These are phyloP conservation scores for Pulveroboletus sp. DNA, from an alignment of 1,284 basidiomycete genomes.

Conservation along the genomic window DNA sequence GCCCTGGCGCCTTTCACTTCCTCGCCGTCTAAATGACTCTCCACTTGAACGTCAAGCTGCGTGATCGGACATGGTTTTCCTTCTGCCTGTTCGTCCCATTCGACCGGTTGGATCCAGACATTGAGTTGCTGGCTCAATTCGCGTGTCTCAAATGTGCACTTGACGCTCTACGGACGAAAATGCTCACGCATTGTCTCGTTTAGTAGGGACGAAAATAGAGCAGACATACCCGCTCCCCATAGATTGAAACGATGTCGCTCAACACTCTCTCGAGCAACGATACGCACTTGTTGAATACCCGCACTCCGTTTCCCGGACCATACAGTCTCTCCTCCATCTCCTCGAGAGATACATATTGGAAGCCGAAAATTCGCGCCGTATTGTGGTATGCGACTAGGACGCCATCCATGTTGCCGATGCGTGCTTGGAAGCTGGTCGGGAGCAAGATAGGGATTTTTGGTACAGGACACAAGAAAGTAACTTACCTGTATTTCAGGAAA, in stretches of 20 bases:
- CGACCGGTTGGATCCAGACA: constrained; percentile 66
- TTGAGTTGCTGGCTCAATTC: constrained; percentile 48
- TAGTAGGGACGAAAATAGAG: background rate
- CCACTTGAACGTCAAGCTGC: constrained; percentile 43
- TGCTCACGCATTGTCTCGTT: constrained; percentile 1
- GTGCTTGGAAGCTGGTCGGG: constrained; percentile 80
- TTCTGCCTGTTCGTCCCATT: constrained; percentile 43
- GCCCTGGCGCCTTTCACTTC: constrained; percentile 40
- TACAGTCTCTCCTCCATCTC: constrained; percentile 89
- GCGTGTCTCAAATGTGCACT: constrained; percentile 59
- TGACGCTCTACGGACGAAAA: constrained; percentile 48
- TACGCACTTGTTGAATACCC: constrained; percentile 80
- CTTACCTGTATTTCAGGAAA: constrained; percentile 90
- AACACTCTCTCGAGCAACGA: constrained; percentile 72
- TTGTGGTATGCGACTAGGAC: constrained; percentile 96
- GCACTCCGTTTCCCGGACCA: constrained; percentile 58
- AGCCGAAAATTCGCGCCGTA: constrained; percentile 86
- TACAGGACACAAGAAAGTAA: too few species aligned
- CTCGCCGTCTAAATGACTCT: constrained; percentile 38
- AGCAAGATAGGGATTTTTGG: background rate
- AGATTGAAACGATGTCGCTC: constrained; percentile 60
- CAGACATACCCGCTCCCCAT: constrained; percentile 62
- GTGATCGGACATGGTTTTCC: constrained; percentile 40
- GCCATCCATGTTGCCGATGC: constrained; percentile 98
- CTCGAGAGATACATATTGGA: constrained; percentile 87